Evolutionary conservation across 495 filamentous ascomycete species (phyloP).

Genomic region (Halenospora varia): DNA sequence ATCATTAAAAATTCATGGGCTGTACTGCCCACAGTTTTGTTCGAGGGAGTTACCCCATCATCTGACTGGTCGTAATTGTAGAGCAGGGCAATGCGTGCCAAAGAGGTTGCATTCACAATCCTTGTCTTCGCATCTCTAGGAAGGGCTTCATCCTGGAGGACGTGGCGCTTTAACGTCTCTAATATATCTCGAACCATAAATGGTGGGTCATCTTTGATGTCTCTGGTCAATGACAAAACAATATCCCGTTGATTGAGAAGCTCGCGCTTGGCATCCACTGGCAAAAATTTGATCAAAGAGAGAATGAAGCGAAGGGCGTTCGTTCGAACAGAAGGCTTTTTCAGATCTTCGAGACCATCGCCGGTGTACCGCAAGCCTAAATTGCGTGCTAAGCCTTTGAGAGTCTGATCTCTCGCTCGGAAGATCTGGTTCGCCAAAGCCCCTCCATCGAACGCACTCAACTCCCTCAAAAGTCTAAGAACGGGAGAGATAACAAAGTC

Average conservation of each 20-base stretch:
- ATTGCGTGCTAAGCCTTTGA: conserved; percentile 65
- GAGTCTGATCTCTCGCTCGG: conserved; percentile 61
- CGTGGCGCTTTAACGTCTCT: conserved; percentile 54
- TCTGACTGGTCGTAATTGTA: conserved; percentile 54
- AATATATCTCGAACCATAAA: conserved; percentile 67
- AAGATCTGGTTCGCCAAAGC: conserved; percentile 67
- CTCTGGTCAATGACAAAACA: conserved; percentile 60
- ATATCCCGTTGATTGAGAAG: conserved; percentile 71
- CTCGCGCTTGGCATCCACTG: conserved; percentile 65
- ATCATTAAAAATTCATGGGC: conserved; percentile 69
- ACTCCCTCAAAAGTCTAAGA: conserved; percentile 73
- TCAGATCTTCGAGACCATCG: conserved; percentile 46
- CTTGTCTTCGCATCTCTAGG: conserved; percentile 64
- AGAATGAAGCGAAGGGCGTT: conserved; percentile 75
- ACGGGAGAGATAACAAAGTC: conserved; percentile 82
- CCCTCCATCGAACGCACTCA: conserved; percentile 77
- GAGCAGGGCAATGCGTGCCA: conserved; percentile 66
- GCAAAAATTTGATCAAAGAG: conserved; percentile 65
- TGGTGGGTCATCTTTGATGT: conserved; percentile 68
- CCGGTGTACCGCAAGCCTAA: conserved; percentile 50
- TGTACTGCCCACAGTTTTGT: conserved; percentile 46
- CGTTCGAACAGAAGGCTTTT: conserved; percentile 67
- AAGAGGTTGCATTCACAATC: conserved; percentile 64
- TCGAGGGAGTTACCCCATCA: conserved; percentile 8
- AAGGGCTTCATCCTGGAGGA: conserved; percentile 67